Evolutionary conservation across 179 eudicot genomes (phyloP).

Genomic region (Nepenthes alata): DNA sequence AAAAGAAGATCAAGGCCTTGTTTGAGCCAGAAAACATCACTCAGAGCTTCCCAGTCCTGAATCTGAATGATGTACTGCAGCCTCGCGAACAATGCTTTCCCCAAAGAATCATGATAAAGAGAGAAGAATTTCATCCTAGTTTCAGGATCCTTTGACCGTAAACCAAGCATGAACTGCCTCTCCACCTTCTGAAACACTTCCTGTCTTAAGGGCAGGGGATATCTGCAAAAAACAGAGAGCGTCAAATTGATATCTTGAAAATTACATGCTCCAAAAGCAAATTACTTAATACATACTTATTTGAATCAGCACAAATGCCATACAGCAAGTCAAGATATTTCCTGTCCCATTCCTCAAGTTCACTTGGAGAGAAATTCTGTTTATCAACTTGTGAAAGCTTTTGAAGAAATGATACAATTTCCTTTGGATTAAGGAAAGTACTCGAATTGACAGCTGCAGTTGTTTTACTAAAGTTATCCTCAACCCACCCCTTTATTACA

Average conservation of each 20-base stretch:
- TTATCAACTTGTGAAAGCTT: constrained; percentile 95
- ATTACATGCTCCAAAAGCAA: neutral
- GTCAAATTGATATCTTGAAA: constrained; percentile 4
- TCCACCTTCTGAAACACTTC: constrained; percentile 95
- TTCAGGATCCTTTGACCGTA: constrained; percentile 92
- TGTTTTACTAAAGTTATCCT: constrained; percentile 63
- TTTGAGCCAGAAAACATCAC: constrained; percentile 98
- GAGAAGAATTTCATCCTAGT: constrained; percentile 74
- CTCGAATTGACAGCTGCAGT: constrained; percentile 43
- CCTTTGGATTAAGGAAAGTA: constrained; percentile 63
- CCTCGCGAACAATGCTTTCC: constrained; percentile 70
- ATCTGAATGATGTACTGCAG: constrained; percentile 83
- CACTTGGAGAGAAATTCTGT: constrained; percentile 48
- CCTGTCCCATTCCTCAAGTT: constrained; percentile 80
- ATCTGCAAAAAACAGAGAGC: constrained; percentile 34
- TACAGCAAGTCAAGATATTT: constrained; percentile 81
- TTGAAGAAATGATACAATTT: constrained; percentile 78
- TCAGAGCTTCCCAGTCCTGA: constrained; percentile 98
- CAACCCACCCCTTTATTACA: constrained; percentile 85
- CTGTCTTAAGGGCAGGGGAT: constrained; percentile 57
- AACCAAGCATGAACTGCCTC: constrained; percentile 91
- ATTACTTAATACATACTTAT: constrained; percentile 39
- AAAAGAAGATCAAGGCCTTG: constrained; percentile 99
- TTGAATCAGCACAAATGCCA: constrained; percentile 87
- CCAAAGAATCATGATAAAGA: constrained; percentile 84